Base-by-base conservation (phyloP, 805 yeast genomes). In the Starmerella bacillaris region DNA sequence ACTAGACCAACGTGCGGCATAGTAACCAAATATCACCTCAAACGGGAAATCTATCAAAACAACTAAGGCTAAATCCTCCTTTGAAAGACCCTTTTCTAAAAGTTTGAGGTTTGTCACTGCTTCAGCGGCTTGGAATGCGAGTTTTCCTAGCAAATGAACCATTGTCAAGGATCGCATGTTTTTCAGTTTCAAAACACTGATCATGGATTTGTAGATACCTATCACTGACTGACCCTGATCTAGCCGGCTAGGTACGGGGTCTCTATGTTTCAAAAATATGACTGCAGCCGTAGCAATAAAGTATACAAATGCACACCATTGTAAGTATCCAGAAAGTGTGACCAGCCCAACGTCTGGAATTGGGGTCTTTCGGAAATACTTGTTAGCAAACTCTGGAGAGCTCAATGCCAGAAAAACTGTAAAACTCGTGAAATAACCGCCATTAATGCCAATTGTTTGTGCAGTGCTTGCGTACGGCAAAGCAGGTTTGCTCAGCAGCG, bases 121-220 rank as follows among this genome's bases (percentile, higher is more conserved):
- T 55, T 89, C 98, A 50, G 84, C 89, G 20, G 84, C 93, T 52
- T 84, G 94, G 55, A 89, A 89, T 2, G 94, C 96, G 38, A 86
- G 64, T 51, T 89, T 89, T 26, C 92, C 74, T 8, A 82, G 54
- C 29, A 89, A 55, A 49, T 83, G 84, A 6, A 89, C 69, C 2
- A 72, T 43, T 16, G 82, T 74, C 45, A 89, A 70, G 5, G 73
- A 63, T 52, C 72, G 83, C 30, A 89, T 76, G 40, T 79, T 72
- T 8, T 72, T 68, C 19, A 65, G 58, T 30, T 52, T 51, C 38
- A 78, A 58, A 18, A 63, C 60, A 17, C 46, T 45, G 37, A 49
- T 31, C 63, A 58, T 55, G 16, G 54, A 46, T 7, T 37, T 33
- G 46, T 58, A 59, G 15, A 58, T 55, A 1, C 31, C 28, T 7